These are phyloP conservation scores for Penicillium steckii DNA, from an alignment of 495 filamentous ascomycete genomes.

Conservation along the genomic window DNA sequence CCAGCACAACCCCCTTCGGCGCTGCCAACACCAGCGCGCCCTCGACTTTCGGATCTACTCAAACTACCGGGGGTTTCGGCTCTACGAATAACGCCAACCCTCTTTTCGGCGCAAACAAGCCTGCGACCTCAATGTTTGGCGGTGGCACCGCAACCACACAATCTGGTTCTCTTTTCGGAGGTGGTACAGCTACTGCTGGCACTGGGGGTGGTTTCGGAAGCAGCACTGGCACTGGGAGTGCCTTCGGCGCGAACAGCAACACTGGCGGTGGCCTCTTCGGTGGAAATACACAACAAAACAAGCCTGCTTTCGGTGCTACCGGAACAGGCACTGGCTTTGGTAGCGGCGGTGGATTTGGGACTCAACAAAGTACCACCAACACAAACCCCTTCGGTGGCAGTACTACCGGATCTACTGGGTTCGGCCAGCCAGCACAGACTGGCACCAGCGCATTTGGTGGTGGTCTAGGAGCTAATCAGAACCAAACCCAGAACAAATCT, in stretches of 20 bases:
- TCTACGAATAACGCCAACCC: slow-evolving; percentile 30
- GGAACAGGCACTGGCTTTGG: slow-evolving; percentile 35
- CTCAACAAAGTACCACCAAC: slow-evolving; percentile 30
- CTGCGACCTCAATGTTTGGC: slow-evolving; percentile 41
- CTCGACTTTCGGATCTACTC: slow-evolving; percentile 46
- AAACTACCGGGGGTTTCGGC: slow-evolving; percentile 59
- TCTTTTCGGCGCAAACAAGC: slow-evolving; percentile 40
- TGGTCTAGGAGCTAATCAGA: slow-evolving; percentile 45
- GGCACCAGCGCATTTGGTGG: slow-evolving; percentile 35
- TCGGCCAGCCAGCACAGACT: slow-evolving; percentile 38
- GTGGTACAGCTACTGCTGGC: slow-evolving; percentile 27
- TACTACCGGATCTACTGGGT: slow-evolving; percentile 34
- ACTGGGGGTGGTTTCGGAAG: slow-evolving; percentile 35
- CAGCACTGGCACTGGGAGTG: slow-evolving; percentile 19
- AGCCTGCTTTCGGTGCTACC: slow-evolving; percentile 37
- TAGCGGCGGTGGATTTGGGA: slow-evolving; percentile 39
- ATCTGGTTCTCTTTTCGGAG: slow-evolving; percentile 38
- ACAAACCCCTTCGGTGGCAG: slow-evolving; percentile 34
- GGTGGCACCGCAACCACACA: slow-evolving; percentile 26
- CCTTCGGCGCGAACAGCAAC: slow-evolving; percentile 17
- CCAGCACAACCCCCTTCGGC: slow-evolving; percentile 49
- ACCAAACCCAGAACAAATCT: slow-evolving; percentile 43
- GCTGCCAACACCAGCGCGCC: slow-evolving; percentile 42
- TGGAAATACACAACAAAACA: slow-evolving; percentile 41
- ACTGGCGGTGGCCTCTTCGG: slow-evolving; percentile 47